A percentile compares a stretch with the other conserved stretches of the same genome.
Conservation (phyloP, 306 rosid species). For the Leucaena leucocephala region DNA sequence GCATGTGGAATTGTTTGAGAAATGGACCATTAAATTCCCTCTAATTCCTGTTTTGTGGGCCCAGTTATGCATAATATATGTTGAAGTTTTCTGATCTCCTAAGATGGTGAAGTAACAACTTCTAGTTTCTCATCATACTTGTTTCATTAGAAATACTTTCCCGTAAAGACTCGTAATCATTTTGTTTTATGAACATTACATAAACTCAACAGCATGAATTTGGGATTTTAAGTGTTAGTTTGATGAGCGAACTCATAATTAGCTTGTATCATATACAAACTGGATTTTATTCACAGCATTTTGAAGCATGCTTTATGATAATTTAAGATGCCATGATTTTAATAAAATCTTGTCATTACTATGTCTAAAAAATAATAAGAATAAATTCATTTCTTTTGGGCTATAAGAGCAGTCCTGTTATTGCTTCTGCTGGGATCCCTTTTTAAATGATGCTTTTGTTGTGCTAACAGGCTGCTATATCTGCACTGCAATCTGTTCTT, state of each 20-base stretch:
- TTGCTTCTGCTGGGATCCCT: conserved; percentile 1
- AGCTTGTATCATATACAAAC: not conserved
- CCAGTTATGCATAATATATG: not conserved
- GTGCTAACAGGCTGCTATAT: conserved; percentile 79
- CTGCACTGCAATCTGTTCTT: conserved; percentile 97
- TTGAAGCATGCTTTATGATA: conserved; percentile 7
- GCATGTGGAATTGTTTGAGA: not conserved
- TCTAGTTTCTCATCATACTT: conserved; percentile 4
- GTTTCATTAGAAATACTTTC: not conserved
- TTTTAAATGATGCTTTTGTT: conserved; percentile 6
- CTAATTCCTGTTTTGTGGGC: conserved; percentile 12
- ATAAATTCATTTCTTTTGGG: not conserved
- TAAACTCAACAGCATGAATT: conserved; percentile 4
- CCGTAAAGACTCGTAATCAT: not conserved
- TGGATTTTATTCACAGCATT: conserved; percentile 2
- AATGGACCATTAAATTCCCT: not conserved
- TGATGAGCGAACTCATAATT: not conserved
- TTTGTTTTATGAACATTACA: conserved; percentile 10
- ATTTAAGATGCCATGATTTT: conserved; percentile 11
- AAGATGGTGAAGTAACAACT: conserved; percentile 5
- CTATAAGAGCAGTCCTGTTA: not conserved
- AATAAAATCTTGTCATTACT: not conserved
- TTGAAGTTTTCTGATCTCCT: not conserved
- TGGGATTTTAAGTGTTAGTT: not conserved
- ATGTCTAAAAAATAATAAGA: not conserved